phyloP scores from a whole-genome alignment of 139 green algal genomes.

The Chlorella ohadii region DNA sequence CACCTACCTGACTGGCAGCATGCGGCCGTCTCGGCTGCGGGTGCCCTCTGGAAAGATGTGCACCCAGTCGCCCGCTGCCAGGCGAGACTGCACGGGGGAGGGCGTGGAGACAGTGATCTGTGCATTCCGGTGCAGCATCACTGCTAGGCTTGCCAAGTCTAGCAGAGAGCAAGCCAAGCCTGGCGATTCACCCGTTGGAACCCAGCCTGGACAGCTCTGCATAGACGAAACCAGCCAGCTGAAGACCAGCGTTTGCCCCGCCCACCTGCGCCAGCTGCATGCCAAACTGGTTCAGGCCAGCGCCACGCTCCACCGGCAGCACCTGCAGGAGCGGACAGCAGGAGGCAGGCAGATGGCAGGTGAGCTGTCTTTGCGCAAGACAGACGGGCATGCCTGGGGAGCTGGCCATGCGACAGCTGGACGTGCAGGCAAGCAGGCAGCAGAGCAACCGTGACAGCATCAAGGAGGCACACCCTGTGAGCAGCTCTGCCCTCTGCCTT shows the following conservation, averaged over 20 bases:
- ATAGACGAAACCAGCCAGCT: neutral
- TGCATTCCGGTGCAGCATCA: no score
- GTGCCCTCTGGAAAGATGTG: conserved; percentile 96
- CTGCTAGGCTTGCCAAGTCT: no score
- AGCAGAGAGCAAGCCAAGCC: no score
- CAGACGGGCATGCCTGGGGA: no score
- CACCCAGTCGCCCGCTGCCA: conserved; percentile 87
- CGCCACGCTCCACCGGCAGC: conserved; percentile 88
- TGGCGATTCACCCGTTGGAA: no score
- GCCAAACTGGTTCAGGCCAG: conserved; percentile 79
- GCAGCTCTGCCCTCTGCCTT: neutral
- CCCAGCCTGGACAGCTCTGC: neutral
- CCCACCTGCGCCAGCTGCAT: conserved; percentile 72
- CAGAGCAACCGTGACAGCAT: no score
- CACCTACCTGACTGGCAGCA: conserved; percentile 64
- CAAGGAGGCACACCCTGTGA: no score
- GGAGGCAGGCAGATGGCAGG: neutral
- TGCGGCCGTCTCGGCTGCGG: conserved; percentile 64
- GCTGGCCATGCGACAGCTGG: no score
- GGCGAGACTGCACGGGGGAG: conserved; percentile 24
- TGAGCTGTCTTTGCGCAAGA: no score
- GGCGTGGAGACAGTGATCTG: neutral
- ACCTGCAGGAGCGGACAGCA: conserved; percentile 41
- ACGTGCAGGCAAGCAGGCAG: neutral
- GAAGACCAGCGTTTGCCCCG: neutral